phyloP scores from a whole-genome alignment of 768 basidiomycete genomes.

The Serendipita vermifera region DNA sequence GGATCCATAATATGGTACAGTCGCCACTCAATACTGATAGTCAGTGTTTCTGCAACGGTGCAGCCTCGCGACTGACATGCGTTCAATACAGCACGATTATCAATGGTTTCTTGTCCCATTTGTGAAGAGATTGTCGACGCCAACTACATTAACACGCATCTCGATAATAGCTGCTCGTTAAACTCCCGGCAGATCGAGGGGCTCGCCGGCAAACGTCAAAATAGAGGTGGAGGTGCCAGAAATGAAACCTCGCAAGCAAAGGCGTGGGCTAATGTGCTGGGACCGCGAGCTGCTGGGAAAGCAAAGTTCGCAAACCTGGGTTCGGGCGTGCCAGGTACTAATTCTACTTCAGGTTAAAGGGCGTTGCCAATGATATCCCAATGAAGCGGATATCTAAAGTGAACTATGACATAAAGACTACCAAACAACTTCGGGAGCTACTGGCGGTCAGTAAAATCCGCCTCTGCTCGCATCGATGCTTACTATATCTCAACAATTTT shows the following conservation, averaged over 20 bases:
- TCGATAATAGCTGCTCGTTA: not conserved
- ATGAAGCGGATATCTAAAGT: not conserved
- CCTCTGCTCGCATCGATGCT: too few species aligned
- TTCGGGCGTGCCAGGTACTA: too few species aligned
- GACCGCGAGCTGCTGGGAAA: not conserved
- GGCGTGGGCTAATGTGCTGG: constrained; percentile 2
- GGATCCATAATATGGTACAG: too few species aligned
- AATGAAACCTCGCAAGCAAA: not conserved
- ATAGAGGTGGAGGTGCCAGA: too few species aligned
- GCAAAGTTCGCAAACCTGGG: too few species aligned
- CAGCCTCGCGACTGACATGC: too few species aligned
- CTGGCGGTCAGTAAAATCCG: not conserved
- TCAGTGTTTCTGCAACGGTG: too few species aligned
- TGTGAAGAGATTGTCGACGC: constrained; percentile 4
- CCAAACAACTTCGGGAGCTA: not conserved
- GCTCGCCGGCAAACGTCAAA: too few species aligned
- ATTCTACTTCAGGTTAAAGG: too few species aligned
- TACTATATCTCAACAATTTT: not conserved
- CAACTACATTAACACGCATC: not conserved
- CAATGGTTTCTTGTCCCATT: not conserved
- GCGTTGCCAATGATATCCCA: not conserved
- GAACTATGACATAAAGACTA: constrained; percentile 1
- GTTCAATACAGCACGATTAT: not conserved
- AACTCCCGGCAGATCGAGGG: not conserved
- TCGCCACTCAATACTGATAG: too few species aligned